phyloP scores from a whole-genome alignment of 495 filamentous ascomycete species.

The Wilcoxina mikolae region DNA sequence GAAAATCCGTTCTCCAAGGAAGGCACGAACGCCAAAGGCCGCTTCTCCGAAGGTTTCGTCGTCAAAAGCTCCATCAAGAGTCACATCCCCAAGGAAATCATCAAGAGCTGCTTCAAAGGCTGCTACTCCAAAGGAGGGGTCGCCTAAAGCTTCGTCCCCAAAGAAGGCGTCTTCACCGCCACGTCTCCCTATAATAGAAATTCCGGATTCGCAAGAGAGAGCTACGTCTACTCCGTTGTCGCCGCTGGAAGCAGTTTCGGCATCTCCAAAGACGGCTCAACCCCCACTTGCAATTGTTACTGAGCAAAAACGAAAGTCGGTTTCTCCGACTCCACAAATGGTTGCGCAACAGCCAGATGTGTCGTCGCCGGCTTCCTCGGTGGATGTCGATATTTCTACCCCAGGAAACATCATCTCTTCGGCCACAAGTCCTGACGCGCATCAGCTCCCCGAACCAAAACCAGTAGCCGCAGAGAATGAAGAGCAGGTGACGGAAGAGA shows the following conservation, averaged over 20 bases:
- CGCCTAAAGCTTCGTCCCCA: background rate
- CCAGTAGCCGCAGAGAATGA: constrained; percentile 12
- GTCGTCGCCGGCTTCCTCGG: constrained; percentile 24
- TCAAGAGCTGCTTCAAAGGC: background rate
- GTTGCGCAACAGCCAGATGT: constrained; percentile 10
- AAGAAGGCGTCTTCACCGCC: background rate
- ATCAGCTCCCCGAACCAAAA: constrained; percentile 16
- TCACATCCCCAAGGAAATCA: background rate
- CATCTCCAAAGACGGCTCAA: constrained; percentile 6
- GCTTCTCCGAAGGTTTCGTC: background rate
- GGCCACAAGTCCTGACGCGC: constrained; percentile 27
- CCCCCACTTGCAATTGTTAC: constrained; percentile 18
- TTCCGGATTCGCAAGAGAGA: constrained; percentile 15
- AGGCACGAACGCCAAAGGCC: background rate
- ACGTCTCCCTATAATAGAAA: constrained; percentile 3
- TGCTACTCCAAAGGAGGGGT: constrained; percentile 4
- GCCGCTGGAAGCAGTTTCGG: background rate
- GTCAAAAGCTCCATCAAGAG: background rate
- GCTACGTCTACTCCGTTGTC: background rate
- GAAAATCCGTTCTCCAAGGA: background rate
- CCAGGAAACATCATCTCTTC: constrained; percentile 22
- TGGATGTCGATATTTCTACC: constrained; percentile 18
- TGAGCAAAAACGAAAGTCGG: constrained; percentile 7
- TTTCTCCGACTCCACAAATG: background rate
- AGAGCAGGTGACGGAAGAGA: background rate